Base-by-base conservation (phyloP, 2,329 filamentous ascomycete genomes). In the Hypoxylon sp. region DNA sequence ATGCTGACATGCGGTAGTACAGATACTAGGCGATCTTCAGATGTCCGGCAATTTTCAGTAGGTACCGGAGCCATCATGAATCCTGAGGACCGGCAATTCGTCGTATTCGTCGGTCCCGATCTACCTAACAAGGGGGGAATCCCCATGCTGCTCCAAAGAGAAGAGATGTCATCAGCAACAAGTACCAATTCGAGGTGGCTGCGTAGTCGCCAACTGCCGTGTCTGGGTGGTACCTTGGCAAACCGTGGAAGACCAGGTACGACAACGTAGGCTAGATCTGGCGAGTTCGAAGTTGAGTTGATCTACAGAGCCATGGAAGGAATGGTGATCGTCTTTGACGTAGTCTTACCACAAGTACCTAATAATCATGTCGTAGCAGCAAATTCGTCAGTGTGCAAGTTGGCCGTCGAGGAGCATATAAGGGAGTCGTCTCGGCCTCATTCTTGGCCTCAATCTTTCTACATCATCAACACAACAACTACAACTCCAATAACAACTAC, bases 271-370 rank as follows among this genome's bases (percentile, higher is more conserved):
- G 35, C 33, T 17, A 21, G 27, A 29, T 48, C 50, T 52, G 29
- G 38, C 27, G 48, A 56, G 43, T 43, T 54, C 48, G 37, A 49
- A 10, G 33, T 37, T 40, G 37, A 41, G 24, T 15, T 54, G 58
- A 64, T 64, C 58, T 42, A 23, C 55, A 37, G 23, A 18, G 4
- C 37, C n/a, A 56, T 58, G 54, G 48, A 58, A 35, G 48, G 43
- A 54, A 27, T 26, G 20, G 29, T 40, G 48, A 56, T 47, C 18
- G n/a, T 18, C 41, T n/a, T 50, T 37, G 26, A 41, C 24, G 8
- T 45, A 53, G 21, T 42, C 24, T 46, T 43, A 17, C 33, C 24
- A 13, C 29, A 47, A 20, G 23, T 40, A 9, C 3, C n/a, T 35
- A 41, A 24, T 40, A 37, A 48, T 46, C 17, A 47, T 24, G 26